These are phyloP conservation scores for Yamagishiella unicocca DNA, from an alignment of 139 green algal species.

Conservation along the genomic window DNA sequence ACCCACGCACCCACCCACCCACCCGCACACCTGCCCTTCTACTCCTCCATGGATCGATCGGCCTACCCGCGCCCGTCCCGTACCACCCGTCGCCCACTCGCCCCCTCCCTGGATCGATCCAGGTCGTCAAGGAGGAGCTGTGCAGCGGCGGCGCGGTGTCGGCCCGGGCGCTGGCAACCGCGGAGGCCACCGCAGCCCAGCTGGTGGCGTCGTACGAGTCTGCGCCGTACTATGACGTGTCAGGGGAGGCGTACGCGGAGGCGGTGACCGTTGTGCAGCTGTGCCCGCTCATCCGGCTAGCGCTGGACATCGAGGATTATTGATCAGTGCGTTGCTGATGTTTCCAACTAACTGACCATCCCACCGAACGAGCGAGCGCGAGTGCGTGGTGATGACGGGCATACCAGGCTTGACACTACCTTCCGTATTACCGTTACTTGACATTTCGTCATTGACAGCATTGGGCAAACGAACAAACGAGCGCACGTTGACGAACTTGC, in stretches of 20 bases:
- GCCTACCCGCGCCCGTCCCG: neutral
- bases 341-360: no score
- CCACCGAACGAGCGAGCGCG: no score
- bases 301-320: conserved; percentile 1
- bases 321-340: no score
- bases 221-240: conserved; percentile 20
- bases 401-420: no score
- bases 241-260: conserved; percentile 16
- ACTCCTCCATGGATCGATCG: neutral
- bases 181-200: neutral
- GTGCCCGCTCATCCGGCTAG: conserved; percentile 12
- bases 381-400: no score
- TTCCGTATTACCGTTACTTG: no score
- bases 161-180: neutral
- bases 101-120: neutral
- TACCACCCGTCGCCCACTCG: neutral
- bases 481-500: no score
- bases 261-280: conserved; percentile 19
- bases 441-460: no score
- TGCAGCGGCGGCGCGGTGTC: conserved; percentile 19
- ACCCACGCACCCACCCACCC: neutral
- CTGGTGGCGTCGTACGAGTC: conserved; percentile 10
- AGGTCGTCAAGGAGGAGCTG: conserved; percentile 37
- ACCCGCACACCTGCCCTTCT: neutral
- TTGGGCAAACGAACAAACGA: no score